phyloP scores from a whole-genome alignment of 2,329 filamentous ascomycete genomes.

The Colletotrichum euphorbiae region DNA sequence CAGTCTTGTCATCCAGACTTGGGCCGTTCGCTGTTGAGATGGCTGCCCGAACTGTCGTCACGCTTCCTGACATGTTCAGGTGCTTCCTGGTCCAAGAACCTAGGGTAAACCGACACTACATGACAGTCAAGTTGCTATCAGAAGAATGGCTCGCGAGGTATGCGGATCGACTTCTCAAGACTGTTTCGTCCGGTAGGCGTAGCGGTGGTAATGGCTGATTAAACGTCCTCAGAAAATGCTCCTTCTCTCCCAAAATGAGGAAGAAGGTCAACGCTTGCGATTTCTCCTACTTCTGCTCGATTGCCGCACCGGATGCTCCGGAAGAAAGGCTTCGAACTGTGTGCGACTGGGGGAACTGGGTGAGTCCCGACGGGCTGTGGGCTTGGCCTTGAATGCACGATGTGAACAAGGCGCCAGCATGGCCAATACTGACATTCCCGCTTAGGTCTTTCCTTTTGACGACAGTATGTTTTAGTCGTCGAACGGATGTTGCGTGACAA shows the following conservation, averaged over 20 bases:
- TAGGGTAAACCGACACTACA: slow-evolving; percentile 38
- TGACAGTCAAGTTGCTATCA: slow-evolving; percentile 37
- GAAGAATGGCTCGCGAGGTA: slow-evolving; percentile 41
- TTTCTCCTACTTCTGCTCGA: slow-evolving; percentile 43
- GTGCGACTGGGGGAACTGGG: slow-evolving; percentile 45
- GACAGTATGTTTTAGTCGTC: no score
- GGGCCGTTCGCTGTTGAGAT: background rate
- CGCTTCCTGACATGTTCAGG: slow-evolving; percentile 42
- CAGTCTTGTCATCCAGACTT: background rate
- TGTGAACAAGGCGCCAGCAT: no score
- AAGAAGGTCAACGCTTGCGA: slow-evolving; percentile 41
- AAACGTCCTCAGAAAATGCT: slow-evolving; percentile 34
- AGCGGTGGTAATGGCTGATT: no score
- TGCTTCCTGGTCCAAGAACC: slow-evolving; percentile 40
- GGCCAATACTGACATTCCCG: no score
- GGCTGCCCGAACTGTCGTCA: slow-evolving; percentile 13
- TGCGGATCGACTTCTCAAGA: background rate
- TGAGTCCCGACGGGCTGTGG: slow-evolving; percentile 21
- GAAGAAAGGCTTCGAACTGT: slow-evolving; percentile 38
- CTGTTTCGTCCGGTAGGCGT: no score
- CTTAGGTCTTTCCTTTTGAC: no score
- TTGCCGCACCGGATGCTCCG: slow-evolving; percentile 40
- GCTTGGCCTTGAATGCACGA: background rate
- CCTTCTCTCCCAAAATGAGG: slow-evolving; percentile 31
- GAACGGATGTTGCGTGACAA: no score